Evolutionary conservation across 768 basidiomycete species (phyloP).

Genomic region (Suillus placidus): DNA sequence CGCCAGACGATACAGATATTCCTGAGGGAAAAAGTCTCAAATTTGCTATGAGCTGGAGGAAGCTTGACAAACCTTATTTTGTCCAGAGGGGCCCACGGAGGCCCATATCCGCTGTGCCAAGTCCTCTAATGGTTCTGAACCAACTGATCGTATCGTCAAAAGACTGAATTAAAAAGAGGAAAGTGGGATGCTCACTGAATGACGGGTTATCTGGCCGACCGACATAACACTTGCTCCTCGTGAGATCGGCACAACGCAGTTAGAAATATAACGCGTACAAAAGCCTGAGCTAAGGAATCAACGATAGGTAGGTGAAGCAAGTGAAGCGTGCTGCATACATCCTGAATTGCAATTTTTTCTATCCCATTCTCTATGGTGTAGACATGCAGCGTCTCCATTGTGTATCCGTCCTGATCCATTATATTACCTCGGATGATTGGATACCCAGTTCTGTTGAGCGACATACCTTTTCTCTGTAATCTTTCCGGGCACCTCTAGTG

Average conservation of each 20-base stretch:
- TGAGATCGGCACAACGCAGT: background rate
- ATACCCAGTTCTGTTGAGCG: background rate
- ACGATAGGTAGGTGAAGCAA: background rate
- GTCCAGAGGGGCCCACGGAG: slow-evolving; percentile 84
- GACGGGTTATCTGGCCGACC: slow-evolving; percentile 87
- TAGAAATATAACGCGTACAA: slow-evolving; percentile 40
- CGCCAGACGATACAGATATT: slow-evolving; percentile 83
- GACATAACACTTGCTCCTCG: slow-evolving; percentile 69
- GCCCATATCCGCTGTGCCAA: slow-evolving; percentile 73
- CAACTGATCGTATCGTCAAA: slow-evolving; percentile 52
- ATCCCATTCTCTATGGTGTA: slow-evolving; percentile 55
- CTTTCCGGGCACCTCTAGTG: slow-evolving; percentile 37
- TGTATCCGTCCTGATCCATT: slow-evolving; percentile 81
- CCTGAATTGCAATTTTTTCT: slow-evolving; percentile 58
- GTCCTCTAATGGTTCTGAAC: slow-evolving; percentile 72
- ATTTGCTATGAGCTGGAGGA: background rate
- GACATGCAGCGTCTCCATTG: slow-evolving; percentile 75
- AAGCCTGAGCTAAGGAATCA: slow-evolving; percentile 44
- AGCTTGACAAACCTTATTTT: slow-evolving; percentile 66
- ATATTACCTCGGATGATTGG: background rate
- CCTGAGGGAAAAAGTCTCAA: slow-evolving; percentile 45
- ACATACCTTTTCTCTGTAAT: slow-evolving; percentile 82
- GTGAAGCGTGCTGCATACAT: slow-evolving; percentile 40
- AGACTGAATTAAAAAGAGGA: background rate
- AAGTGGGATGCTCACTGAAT: slow-evolving; percentile 58